Evolutionary conservation across 495 filamentous ascomycete species (phyloP).

Genomic region (Daldinia decipiens): DNA sequence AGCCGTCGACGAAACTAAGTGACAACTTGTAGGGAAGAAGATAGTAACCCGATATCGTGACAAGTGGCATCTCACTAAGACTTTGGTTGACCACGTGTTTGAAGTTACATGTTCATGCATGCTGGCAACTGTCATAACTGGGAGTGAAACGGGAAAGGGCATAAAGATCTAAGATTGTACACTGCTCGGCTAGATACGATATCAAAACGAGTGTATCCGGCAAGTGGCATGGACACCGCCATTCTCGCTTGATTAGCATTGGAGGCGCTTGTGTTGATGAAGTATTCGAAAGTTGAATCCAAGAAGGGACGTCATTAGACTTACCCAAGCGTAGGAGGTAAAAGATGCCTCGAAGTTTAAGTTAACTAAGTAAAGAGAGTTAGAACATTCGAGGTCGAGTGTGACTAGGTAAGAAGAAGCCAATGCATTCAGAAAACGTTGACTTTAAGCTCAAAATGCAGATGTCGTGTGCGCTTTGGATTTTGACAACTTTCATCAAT

Average conservation of each 20-base stretch:
- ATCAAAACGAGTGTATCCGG: conserved; percentile 12
- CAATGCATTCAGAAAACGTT: conserved; percentile 17
- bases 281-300: conserved; percentile 8
- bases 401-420: conserved; percentile 8
- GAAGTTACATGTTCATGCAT: conserved; percentile 29
- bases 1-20: conserved; percentile 3
- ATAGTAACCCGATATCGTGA: not conserved
- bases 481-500: conserved; percentile 51
- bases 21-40: not conserved
- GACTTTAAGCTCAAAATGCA: conserved; percentile 36
- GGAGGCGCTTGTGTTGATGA: conserved; percentile 8
- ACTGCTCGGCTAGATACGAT: conserved; percentile 23
- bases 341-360: not conserved
- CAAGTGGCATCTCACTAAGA: conserved; percentile 14
- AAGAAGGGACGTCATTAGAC: conserved; percentile 11
- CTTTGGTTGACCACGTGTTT: not conserved
- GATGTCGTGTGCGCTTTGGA: conserved; percentile 44
- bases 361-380: conserved; percentile 2
- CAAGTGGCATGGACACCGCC: conserved; percentile 19
- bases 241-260: conserved; percentile 1
- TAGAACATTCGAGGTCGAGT: conserved; percentile 24
- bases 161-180: conserved; percentile 27
- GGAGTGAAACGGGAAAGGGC: conserved; percentile 13
- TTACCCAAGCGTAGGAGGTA: conserved; percentile 23
- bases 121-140: conserved; percentile 12